Conservation (phyloP, 2,329 filamentous ascomycete genomes). For the Paraphoma sp. region DNA sequence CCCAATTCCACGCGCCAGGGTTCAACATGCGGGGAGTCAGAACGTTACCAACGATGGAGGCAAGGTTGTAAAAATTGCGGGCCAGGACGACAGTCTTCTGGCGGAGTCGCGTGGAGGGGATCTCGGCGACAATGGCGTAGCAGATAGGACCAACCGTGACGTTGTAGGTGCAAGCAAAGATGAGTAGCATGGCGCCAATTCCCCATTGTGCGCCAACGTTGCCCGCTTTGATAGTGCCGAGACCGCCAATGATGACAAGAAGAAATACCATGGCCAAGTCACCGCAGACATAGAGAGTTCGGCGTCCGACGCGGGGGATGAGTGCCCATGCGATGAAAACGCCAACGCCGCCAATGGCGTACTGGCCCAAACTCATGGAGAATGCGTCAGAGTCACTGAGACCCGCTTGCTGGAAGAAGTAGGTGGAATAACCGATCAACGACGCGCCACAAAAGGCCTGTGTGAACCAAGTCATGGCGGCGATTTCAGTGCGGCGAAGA, state of each 20-base stretch:
- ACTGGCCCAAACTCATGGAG: conserved; percentile 60
- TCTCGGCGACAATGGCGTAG: conserved; percentile 85
- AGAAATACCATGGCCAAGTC: conserved; percentile 64
- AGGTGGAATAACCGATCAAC: conserved; percentile 50
- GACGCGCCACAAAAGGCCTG: conserved; percentile 50
- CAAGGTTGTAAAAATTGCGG: conserved; percentile 76
- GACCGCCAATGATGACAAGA: conserved; percentile 80
- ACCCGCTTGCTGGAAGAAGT: conserved; percentile 58
- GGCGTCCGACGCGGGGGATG: conserved; percentile 78
- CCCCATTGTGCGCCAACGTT: conserved; percentile 56
- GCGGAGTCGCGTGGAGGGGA: conserved; percentile 82
- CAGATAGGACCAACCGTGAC: conserved; percentile 86
- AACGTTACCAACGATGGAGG: conserved; percentile 74
- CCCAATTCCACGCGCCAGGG: conserved; percentile 62
- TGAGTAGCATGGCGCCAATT: conserved; percentile 42
- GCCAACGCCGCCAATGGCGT: conserved; percentile 64
- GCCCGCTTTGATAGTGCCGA: conserved; percentile 62
- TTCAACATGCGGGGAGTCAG: conserved; percentile 46
- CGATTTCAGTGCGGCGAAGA: conserved; percentile 77
- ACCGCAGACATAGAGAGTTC: conserved; percentile 76
- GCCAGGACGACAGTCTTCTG: conserved; percentile 91
- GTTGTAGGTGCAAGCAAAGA: conserved; percentile 75
- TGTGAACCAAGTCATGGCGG: conserved; percentile 58
- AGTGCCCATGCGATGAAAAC: conserved; percentile 81
- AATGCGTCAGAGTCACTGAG: conserved; percentile 52